Base-by-base conservation (phyloP, 2,329 filamentous ascomycete genomes). In the Pseudocercospora pini-densiflorae region DNA sequence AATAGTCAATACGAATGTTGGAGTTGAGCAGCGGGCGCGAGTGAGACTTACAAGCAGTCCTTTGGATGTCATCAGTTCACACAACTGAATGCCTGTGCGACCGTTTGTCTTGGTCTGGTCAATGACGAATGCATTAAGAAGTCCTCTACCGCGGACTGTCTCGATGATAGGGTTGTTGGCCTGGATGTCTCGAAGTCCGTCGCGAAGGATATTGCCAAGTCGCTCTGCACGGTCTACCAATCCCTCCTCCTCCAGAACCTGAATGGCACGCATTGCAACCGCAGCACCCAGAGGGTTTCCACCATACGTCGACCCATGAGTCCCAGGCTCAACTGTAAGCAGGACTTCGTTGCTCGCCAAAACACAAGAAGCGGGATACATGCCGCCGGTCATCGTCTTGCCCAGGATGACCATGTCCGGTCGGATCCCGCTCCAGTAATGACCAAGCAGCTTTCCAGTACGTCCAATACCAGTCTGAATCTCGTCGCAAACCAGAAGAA, bases 351-450 rank as follows among this genome's bases (percentile, higher is more conserved):
- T 93, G 75, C 89, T 89, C 69, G 91, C 90, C 60, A 99, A 85
- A 60, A 98, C 94, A 74, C 90, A 93, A 69, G 93, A 97, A 65
- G 98, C 94, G n/a, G 94, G 94, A 81, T 98, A 98, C 91, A 98
- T 94, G 79, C 95, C 94, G 70, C 95, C 94, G 31, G 93, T 97
- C 78, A 99, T 97, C 73, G 94, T 95, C 84, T 98, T 98, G 76
- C 94, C 94, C 40, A 98, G 88, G 57, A 96, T 90, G 24, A 98
- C 90, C 77, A 98, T 86, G 78, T 98, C 94, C 43, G 94, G 94
- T 84, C 94, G 95, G 84, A 98, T 93, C 73, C 90, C 91, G 63
- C 92, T 90, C 93, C 94, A 97, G 81, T 98, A 89, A 75, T 92
- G 90, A 85, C 93, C 97, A 64, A 98, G 88, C 83, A 98, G 91